phyloP scores from a whole-genome alignment of 331 rosid species.

The Cucumis variabilis region DNA sequence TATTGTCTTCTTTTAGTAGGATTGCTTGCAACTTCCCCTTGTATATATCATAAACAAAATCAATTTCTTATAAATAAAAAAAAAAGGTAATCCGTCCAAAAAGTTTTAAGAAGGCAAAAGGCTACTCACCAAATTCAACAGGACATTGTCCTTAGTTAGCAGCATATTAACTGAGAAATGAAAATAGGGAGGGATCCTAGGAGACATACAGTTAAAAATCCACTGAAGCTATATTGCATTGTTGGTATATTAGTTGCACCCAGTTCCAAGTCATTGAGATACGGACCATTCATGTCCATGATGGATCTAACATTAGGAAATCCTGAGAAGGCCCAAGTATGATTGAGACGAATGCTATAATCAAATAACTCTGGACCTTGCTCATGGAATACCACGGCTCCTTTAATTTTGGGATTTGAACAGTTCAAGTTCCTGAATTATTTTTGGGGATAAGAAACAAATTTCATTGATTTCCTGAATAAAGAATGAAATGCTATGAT shows the following conservation, averaged over 20 bases:
- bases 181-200: slow-evolving; percentile 38
- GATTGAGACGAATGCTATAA: slow-evolving; percentile 96
- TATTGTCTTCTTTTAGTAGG: slow-evolving; percentile 6
- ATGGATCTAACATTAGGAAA: slow-evolving; percentile 90
- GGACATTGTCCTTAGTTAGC: not conserved
- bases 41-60: not conserved
- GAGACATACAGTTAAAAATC: slow-evolving; percentile 83
- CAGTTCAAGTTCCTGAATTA: slow-evolving; percentile 59
- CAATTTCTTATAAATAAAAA: not conserved
- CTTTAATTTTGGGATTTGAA: slow-evolving; percentile 84
- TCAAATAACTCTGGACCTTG: slow-evolving; percentile 90
- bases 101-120: not conserved
- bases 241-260: slow-evolving; percentile 78
- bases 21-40: not conserved
- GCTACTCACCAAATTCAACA: not conserved
- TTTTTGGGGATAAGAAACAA: too few species aligned
- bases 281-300: slow-evolving; percentile 97
- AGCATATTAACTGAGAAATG: not conserved
- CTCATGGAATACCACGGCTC: slow-evolving; percentile 84
- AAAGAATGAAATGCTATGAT: slow-evolving; percentile 27
- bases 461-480: slow-evolving; percentile 51
- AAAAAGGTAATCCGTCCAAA: not conserved
- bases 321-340: slow-evolving; percentile 99
- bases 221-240: slow-evolving; percentile 96
- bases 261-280: slow-evolving; percentile 84